Conservation (phyloP, 257 asterid genomes). For the Linaria vulgaris region DNA sequence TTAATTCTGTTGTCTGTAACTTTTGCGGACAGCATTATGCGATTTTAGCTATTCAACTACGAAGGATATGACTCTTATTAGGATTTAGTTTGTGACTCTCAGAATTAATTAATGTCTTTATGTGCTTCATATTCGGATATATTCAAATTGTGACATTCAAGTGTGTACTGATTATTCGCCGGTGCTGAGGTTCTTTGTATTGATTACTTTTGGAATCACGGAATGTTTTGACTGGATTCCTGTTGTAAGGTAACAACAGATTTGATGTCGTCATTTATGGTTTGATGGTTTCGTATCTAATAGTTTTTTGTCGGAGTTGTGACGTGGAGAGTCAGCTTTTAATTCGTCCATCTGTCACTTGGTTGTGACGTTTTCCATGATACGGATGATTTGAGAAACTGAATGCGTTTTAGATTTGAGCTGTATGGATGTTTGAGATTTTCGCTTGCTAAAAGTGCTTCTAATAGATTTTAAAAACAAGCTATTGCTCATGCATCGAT, state of each 20-base stretch:
- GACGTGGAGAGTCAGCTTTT: slow-evolving; percentile 10
- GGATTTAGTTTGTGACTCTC: neutral
- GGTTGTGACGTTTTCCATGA: neutral
- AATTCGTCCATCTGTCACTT: neutral
- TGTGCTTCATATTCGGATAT: neutral
- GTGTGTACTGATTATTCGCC: too few relatives aligned
- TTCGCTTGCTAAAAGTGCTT: too few relatives aligned
- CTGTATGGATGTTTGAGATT: too few relatives aligned
- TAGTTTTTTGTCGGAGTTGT: neutral
- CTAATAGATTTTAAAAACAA: too few relatives aligned
- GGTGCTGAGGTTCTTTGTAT: slow-evolving; percentile 3
- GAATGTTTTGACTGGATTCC: slow-evolving; percentile 18
- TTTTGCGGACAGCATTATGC: neutral
- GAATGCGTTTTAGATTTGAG: neutral
- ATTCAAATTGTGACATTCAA: slow-evolving; percentile 3
- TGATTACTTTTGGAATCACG: neutral
- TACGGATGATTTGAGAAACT: neutral
- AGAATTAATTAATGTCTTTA: neutral
- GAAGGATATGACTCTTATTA: neutral
- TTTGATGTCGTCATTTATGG: slow-evolving; percentile 4
- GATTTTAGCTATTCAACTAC: neutral
- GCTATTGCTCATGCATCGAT: too few relatives aligned
- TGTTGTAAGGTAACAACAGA: slow-evolving; percentile 10
- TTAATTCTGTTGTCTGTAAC: neutral
- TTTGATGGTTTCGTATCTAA: neutral